Percentiles rank a stretch among this genome's conserved stretches.
Conservation (phyloP, 73 alveolate genomes). For the Blepharisma japonicum region DNA sequence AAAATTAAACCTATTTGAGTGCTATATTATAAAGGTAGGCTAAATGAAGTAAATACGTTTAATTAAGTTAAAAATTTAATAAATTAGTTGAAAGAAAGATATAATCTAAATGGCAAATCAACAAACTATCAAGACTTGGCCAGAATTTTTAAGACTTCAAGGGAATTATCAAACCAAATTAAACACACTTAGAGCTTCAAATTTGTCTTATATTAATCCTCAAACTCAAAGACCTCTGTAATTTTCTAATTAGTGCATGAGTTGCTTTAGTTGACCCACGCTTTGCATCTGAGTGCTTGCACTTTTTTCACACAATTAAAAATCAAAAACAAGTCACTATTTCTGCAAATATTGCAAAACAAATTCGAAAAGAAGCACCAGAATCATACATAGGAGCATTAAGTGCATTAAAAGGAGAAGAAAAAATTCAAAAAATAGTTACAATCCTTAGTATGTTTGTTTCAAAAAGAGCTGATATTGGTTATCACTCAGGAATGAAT, state of each 20-base stretch:
- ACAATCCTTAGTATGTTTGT: neutral
- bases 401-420: neutral
- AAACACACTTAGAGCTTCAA: neutral
- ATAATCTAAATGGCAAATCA: too few species aligned
- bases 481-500: neutral
- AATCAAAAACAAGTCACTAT: neutral
- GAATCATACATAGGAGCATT: neutral
- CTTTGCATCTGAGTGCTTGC: neutral
- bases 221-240: neutral
- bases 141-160: too few species aligned
- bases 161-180: neutral
- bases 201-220: neutral
- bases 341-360: neutral
- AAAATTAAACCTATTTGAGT: too few species aligned
- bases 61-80: too few species aligned
- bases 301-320: neutral
- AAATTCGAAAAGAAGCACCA: neutral
- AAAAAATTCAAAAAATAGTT: neutral
- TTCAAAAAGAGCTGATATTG: neutral
- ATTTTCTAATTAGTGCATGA: conserved; percentile 22
- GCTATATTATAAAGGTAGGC: too few species aligned
- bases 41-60: too few species aligned
- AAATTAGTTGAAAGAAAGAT: too few species aligned
- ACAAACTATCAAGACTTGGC: too few species aligned
- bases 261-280: neutral